Conservation (phyloP, 495 filamentous ascomycete genomes). For the Neurospora intermedia region DNA sequence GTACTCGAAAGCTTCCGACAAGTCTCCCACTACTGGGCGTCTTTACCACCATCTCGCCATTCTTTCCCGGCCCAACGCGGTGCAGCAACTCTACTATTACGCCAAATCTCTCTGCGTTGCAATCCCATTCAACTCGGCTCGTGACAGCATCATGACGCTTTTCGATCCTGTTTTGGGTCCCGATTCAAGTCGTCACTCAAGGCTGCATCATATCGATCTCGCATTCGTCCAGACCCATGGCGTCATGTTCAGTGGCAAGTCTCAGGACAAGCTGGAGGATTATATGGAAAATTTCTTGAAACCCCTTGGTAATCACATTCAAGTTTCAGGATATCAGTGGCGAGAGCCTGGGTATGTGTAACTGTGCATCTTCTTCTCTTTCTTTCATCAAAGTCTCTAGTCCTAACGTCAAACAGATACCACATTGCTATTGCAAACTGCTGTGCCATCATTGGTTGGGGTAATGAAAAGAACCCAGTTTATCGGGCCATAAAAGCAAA, state of each 20-base stretch:
- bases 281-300: conserved; percentile 41
- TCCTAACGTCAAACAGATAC: conserved; percentile 34
- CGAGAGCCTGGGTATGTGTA: conserved; percentile 46
- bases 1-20: conserved; percentile 72
- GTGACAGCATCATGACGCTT: conserved; percentile 59
- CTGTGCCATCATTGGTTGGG: conserved; percentile 31
- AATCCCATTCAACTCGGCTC: conserved; percentile 48
- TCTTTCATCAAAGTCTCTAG: conserved; percentile 42
- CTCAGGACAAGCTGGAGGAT: conserved; percentile 35
- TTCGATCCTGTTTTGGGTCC: conserved; percentile 53
- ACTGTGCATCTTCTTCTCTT: conserved; percentile 28
- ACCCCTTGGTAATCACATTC: conserved; percentile 49
- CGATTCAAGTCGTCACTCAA: conserved; percentile 10
- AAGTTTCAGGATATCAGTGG: conserved; percentile 45
- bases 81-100: conserved; percentile 72
- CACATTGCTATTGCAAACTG: conserved; percentile 42
- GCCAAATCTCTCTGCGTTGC: conserved; percentile 37
- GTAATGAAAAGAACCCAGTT: conserved; percentile 26
- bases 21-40: conserved; percentile 56
- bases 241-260: conserved; percentile 49
- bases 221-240: conserved; percentile 57
- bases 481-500: conserved; percentile 19
- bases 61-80: conserved; percentile 58
- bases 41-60: conserved; percentile 83
- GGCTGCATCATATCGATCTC: conserved; percentile 23